Evolutionary conservation across 2,329 filamentous ascomycete species (phyloP).

Genomic region (Dothiorella sarmentorum): DNA sequence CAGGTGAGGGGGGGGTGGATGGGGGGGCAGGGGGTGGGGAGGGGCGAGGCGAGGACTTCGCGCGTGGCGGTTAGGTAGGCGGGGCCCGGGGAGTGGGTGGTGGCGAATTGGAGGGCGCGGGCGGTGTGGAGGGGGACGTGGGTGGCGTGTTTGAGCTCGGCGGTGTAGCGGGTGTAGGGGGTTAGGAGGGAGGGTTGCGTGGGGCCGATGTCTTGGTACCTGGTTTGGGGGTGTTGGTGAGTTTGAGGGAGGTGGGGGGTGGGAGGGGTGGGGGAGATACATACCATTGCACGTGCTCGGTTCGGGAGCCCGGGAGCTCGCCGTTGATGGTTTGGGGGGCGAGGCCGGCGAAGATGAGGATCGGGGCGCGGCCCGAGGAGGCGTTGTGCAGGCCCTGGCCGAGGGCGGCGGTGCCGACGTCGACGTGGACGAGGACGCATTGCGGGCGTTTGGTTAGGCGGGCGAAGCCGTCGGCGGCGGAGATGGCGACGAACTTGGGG

Average conservation of each 20-base stretch:
- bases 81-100: conserved; percentile 25
- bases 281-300: conserved; percentile 42
- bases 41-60: conserved; percentile 21
- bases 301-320: conserved; percentile 38
- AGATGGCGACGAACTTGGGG: conserved; percentile 23
- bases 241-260: not conserved
- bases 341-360: conserved; percentile 45
- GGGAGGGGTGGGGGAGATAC: not conserved
- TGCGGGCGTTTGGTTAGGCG: conserved; percentile 65
- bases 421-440: conserved; percentile 75
- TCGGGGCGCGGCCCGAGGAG: conserved; percentile 22
- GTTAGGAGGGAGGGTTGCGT: conserved; percentile 76
- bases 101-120: conserved; percentile 30
- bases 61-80: conserved; percentile 24
- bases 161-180: conserved; percentile 81
- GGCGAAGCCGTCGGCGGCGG: conserved; percentile 29
- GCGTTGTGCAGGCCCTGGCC: conserved; percentile 69
- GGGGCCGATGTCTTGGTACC: conserved; percentile 68
- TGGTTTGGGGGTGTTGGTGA: not conserved
- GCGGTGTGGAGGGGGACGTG: conserved; percentile 47
- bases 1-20: conserved; percentile 17
- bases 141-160: conserved; percentile 63
- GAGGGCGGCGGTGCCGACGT: conserved; percentile 72
- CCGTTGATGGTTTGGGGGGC: conserved; percentile 44
- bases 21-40: conserved; percentile 1